Percentiles rank a stretch among this genome's conserved stretches.
These are phyloP conservation scores for Brachypodium distachyon DNA, from an alignment of 202 grass and related monocot species.

Conservation along the genomic window DNA sequence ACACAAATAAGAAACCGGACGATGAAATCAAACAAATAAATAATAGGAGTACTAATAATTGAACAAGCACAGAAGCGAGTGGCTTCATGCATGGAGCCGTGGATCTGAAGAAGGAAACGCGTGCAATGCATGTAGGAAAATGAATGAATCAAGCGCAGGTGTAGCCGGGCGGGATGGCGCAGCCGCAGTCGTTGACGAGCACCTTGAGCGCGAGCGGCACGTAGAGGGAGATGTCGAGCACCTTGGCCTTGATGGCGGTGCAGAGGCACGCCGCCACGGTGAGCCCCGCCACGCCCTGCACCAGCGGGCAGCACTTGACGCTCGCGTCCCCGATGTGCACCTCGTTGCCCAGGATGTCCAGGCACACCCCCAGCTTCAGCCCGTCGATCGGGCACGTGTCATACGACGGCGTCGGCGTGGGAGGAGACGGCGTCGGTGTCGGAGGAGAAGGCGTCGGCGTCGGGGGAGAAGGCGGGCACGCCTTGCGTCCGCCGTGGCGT, in stretches of 20 bases:
- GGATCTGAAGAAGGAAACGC: neutral
- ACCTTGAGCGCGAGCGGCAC: constrained; percentile 67
- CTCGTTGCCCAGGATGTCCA: constrained; percentile 52
- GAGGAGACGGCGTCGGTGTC: neutral
- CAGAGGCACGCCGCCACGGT: constrained; percentile 73
- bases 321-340: constrained; percentile 55
- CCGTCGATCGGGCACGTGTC: constrained; percentile 65
- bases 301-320: constrained; percentile 63
- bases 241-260: constrained; percentile 77
- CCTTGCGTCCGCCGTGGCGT: constrained; percentile 19
- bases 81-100: constrained; percentile 26
- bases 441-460: neutral
- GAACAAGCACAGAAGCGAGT: constrained; percentile 16
- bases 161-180: constrained; percentile 62
- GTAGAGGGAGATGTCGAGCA: constrained; percentile 48
- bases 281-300: constrained; percentile 41
- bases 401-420: neutral
- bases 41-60: neutral
- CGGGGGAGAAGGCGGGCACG: constrained; percentile 7
- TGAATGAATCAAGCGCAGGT: constrained; percentile 39
- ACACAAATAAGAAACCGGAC: constrained; percentile 16
- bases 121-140: neutral
- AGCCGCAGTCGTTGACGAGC: constrained; percentile 65
- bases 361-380: constrained; percentile 73
- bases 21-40: neutral